Evolutionary conservation across 2,329 filamentous ascomycete genomes (phyloP).

Genomic region (Calonectria pauciramosa): DNA sequence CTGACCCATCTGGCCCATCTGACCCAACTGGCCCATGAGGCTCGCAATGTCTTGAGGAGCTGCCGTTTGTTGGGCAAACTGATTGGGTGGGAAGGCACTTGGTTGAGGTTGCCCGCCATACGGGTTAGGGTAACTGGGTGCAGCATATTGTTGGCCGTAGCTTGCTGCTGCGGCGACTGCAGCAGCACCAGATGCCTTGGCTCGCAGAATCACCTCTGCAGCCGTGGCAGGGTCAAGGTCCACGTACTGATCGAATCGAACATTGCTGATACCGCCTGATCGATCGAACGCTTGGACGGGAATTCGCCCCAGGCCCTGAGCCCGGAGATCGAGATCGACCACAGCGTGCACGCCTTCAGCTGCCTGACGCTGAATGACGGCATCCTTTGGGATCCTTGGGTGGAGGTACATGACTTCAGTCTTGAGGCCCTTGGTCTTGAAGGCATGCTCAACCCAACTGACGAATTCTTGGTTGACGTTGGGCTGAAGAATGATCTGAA

Average conservation of each 20-base stretch:
- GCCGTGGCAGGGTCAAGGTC: slow-evolving; percentile 84
- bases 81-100: slow-evolving; percentile 46
- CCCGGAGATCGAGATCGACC: slow-evolving; percentile 78
- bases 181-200: slow-evolving; percentile 63
- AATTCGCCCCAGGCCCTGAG: slow-evolving; percentile 80
- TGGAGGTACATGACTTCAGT: slow-evolving; percentile 86
- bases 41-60: slow-evolving; percentile 69
- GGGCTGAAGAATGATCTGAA: slow-evolving; percentile 87
- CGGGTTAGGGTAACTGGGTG: slow-evolving; percentile 46
- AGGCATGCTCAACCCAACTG: slow-evolving; percentile 83
- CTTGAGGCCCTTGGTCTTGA: slow-evolving; percentile 78
- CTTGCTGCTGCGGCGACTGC: slow-evolving; percentile 25
- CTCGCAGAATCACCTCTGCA: slow-evolving; percentile 83
- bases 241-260: slow-evolving; percentile 89
- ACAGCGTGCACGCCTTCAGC: slow-evolving; percentile 91
- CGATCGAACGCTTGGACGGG: slow-evolving; percentile 89
- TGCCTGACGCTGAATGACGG: slow-evolving; percentile 87
- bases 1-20: slow-evolving; percentile 74
- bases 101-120: slow-evolving; percentile 49
- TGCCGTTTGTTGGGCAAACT: slow-evolving; percentile 51
- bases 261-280: slow-evolving; percentile 78
- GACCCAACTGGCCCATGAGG: slow-evolving; percentile 75
- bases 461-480: slow-evolving; percentile 86
- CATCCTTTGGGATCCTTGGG: slow-evolving; percentile 80
- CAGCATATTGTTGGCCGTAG: slow-evolving; percentile 50